phyloP scores from a whole-genome alignment of 164 flowering plant genomes.

The Cinnamomum chago region DNA sequence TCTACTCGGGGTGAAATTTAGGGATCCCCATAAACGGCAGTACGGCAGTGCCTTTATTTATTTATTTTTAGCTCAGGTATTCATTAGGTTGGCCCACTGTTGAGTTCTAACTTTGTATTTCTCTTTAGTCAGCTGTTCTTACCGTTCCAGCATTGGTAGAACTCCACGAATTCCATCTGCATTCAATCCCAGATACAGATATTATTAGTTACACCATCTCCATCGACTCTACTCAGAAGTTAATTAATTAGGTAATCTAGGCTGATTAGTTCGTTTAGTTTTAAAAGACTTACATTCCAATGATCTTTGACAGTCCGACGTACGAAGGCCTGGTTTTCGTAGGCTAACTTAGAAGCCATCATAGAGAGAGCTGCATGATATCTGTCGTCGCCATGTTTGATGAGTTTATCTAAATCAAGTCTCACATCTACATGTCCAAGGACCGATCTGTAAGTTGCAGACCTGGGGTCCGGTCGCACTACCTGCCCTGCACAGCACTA shows the following conservation, averaged over 20 bases:
- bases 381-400: slow-evolving; percentile 18
- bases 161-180: slow-evolving; percentile 69
- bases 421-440: slow-evolving; percentile 43
- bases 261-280: neutral
- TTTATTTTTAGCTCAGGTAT: too few species aligned
- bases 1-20: too few species aligned
- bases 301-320: slow-evolving; percentile 24
- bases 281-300: slow-evolving; percentile 50
- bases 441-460: slow-evolving; percentile 32
- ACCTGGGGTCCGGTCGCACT: slow-evolving; percentile 34
- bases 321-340: slow-evolving; percentile 48
- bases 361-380: slow-evolving; percentile 39
- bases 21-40: too few species aligned
- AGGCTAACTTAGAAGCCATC: slow-evolving; percentile 64
- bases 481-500: slow-evolving; percentile 32
- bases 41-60: too few species aligned
- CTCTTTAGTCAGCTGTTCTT: slow-evolving; percentile 8
- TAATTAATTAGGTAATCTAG: neutral
- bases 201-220: neutral
- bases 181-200: neutral
- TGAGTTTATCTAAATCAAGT: slow-evolving; percentile 19
- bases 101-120: too few species aligned
- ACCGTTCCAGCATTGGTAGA: slow-evolving; percentile 62
- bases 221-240: neutral
- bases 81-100: too few species aligned